These are phyloP conservation scores for Rauvolfia tetraphylla DNA, from an alignment of 257 asterid genomes.

Conservation along the genomic window DNA sequence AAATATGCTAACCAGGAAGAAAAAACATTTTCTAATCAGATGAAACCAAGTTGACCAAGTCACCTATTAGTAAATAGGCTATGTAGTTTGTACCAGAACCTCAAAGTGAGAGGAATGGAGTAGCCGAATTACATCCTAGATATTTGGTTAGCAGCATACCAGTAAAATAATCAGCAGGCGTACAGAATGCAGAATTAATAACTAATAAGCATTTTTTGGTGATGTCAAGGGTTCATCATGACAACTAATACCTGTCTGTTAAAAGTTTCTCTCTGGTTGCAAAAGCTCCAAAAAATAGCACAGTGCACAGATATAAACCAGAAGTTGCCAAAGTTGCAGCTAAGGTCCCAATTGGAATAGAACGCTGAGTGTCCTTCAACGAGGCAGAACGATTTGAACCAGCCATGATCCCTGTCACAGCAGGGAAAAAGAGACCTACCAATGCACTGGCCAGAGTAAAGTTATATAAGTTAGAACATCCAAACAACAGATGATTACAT, in stretches of 20 bases:
- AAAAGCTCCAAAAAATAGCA: conserved; percentile 86
- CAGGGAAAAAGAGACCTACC: conserved; percentile 99
- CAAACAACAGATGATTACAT: background rate
- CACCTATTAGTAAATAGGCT: too few species aligned
- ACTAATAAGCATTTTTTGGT: background rate
- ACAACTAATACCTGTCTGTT: conserved; percentile 76
- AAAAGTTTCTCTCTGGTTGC: conserved; percentile 95
- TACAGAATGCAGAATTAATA: background rate
- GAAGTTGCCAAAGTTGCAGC: conserved; percentile 89
- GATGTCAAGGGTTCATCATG: background rate
- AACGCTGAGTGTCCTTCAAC: conserved; percentile 94
- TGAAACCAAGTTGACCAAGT: background rate
- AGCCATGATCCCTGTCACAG: conserved; percentile 99
- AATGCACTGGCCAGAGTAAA: conserved; percentile 70
- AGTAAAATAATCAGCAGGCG: background rate
- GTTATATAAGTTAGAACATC: conserved; percentile 35
- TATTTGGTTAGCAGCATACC: background rate
- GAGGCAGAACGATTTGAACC: conserved; percentile 99
- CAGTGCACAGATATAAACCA: conserved; percentile 65
- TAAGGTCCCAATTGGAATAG: conserved; percentile 93
- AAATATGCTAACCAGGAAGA: background rate
- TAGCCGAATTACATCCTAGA: background rate
- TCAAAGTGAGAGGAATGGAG: background rate
- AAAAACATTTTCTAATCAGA: background rate
- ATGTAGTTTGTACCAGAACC: background rate